Percentiles rank a stretch among this genome's conserved stretches.
These are phyloP conservation scores for Rhodotorula babjevae DNA, from an alignment of 768 basidiomycete species.

Conservation along the genomic window DNA sequence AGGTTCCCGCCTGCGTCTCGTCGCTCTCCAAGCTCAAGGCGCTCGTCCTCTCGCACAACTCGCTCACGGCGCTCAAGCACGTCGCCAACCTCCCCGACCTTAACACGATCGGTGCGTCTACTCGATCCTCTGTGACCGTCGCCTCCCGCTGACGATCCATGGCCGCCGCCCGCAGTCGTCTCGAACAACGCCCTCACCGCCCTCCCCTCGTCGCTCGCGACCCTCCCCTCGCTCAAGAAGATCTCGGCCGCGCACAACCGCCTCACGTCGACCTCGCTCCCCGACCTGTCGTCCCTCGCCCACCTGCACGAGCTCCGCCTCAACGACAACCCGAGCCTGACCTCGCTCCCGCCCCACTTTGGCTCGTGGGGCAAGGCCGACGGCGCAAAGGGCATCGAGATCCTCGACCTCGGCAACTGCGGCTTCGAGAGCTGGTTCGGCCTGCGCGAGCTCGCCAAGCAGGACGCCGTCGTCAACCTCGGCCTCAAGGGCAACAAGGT, in stretches of 20 bases:
- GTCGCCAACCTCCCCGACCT: constrained; percentile 26
- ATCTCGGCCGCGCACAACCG: constrained; percentile 40
- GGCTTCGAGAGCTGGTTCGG: constrained; percentile 38
- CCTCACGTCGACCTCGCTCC: constrained; percentile 30
- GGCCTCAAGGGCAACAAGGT: constrained; percentile 40
- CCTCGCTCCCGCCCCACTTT: constrained; percentile 30
- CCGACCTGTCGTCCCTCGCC: constrained; percentile 33
- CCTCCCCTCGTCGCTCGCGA: constrained; percentile 30
- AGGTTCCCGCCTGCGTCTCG: constrained; percentile 19
- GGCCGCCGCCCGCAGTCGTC: constrained; percentile 19
- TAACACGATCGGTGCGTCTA: constrained; percentile 28
- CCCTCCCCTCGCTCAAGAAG: constrained; percentile 39
- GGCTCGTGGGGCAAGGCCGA: constrained; percentile 29
- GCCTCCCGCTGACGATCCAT: background rate
- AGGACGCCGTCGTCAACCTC: constrained; percentile 34
- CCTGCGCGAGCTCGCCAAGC: constrained; percentile 29
- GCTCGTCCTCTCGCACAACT: constrained; percentile 38
- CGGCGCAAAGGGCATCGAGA: constrained; percentile 26
- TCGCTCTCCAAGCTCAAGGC: constrained; percentile 34
- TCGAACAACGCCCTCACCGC: constrained; percentile 36
- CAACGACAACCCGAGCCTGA: constrained; percentile 33
- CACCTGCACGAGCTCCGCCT: constrained; percentile 38
- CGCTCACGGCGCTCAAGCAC: constrained; percentile 26
- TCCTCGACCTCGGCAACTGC: constrained; percentile 33
- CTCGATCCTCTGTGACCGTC: background rate